These are phyloP conservation scores for Suhomyces terraborum DNA, from an alignment of 1,139 yeast species.

Conservation along the genomic window DNA sequence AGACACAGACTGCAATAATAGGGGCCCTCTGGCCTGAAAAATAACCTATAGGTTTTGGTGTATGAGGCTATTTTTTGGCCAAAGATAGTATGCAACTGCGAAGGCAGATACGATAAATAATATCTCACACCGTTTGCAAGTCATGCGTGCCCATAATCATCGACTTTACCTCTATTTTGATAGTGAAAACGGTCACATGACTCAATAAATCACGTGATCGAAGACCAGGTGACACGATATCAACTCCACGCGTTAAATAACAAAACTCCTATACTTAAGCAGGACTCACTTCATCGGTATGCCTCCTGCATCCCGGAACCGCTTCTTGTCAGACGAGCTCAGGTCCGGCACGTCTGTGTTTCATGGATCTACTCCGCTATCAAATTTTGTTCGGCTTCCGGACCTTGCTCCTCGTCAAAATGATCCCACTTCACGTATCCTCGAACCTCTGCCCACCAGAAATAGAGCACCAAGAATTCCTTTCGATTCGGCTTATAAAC, in stretches of 20 bases:
- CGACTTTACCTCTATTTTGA: too few species aligned
- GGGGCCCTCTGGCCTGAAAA: neutral
- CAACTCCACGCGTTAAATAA: neutral
- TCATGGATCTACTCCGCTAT: constrained; percentile 6
- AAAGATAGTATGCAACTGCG: too few species aligned
- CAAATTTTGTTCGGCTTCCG: constrained; percentile 3
- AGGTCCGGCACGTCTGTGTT: constrained; percentile 5
- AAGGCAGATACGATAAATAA: too few species aligned
- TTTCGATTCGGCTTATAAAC: neutral
- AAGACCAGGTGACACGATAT: neutral
- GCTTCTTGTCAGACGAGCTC: neutral
- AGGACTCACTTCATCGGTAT: neutral
- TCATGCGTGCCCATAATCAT: too few species aligned
- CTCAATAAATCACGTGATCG: too few species aligned
- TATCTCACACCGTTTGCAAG: too few species aligned
- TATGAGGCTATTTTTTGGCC: neutral
- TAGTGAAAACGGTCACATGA: too few species aligned
- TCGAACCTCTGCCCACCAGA: neutral
- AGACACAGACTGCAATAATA: too few species aligned
- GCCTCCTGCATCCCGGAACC: neutral
- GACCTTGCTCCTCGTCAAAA: neutral
- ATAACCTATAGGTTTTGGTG: neutral
- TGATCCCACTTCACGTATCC: neutral
- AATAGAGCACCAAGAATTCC: neutral
- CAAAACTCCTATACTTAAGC: neutral